Evolutionary conservation across 2,329 filamentous ascomycete genomes (phyloP), one percentile per base, ranked within the genome.

Genomic region (Niveomyces coronatus): DNA sequence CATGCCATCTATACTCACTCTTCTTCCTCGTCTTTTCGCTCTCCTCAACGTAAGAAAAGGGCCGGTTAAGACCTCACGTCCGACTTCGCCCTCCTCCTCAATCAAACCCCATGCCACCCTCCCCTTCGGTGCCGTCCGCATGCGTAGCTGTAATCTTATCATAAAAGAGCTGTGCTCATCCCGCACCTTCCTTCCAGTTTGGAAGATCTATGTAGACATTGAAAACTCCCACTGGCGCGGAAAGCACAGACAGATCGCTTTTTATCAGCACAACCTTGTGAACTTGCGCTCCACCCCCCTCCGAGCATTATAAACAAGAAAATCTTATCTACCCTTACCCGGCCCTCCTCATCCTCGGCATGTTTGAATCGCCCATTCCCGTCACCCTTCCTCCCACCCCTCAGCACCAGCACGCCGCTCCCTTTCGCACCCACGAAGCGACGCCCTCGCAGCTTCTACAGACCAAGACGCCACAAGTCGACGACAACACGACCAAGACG

Each of bases 401-500:
- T 20, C 28, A 35, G 20, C 31, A 14, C 32, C 28, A 40, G 7
- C 38, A 31, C 26, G 27, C 28, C 15, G 39, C 16, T 26, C 33
- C 39, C 13, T 22, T 36, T 18, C 27, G 27, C 33, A 22, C 39
- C 16, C 34, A 33, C 39, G 10, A 41, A 33, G 33, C 39, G 16
- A 36, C 33, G 19, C 39, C 33, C 1, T 13, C 39, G 4, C 33
- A 41, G 34, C 27, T 41, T 29, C 43, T 26, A 30, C 32, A 44
- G 23, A 30, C 37, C 32, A 15, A 42, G 36, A 11, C 23, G 22
- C 31, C 41, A n/a, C n/a, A n/a, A n/a, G n/a, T n/a, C 31, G 35
- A 20, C 41, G 37, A 37, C 37, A 37, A 26, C 32, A 24, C 40
- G 16, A 18, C 10, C 41, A 38, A 39, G 11, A 35, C 32, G 41